Conservation (phyloP, 345 rosid species). For the Heritiera fomes region DNA sequence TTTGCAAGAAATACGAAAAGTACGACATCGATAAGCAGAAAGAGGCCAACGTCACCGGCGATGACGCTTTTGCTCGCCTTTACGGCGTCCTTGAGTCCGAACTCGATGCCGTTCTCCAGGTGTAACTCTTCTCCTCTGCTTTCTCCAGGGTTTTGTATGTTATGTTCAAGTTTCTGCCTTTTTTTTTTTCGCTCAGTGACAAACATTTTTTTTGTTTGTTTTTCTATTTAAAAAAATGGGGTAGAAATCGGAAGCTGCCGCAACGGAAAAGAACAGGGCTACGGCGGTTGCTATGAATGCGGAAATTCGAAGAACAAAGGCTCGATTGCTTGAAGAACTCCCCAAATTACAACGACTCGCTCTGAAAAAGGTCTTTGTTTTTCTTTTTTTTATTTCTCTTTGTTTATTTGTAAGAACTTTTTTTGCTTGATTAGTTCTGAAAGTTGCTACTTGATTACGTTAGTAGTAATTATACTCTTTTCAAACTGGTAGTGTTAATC, state of each 20-base stretch:
- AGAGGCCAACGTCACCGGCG: conserved; percentile 53
- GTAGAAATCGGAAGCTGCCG: conserved; percentile 61
- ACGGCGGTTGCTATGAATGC: conserved; percentile 64
- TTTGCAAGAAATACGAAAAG: conserved; percentile 65
- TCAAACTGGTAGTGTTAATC: not conserved
- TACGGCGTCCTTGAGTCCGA: conserved; percentile 53
- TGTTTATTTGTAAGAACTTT: not conserved
- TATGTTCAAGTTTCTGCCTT: not conserved
- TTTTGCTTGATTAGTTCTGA: not conserved
- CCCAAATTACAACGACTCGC: conserved; percentile 69
- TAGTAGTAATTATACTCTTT: no score
- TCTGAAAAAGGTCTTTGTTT: conserved; percentile 46
- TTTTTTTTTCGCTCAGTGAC: not conserved
- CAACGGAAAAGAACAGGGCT: conserved; percentile 57
- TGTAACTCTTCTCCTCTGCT: not conserved
- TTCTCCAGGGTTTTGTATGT: not conserved
- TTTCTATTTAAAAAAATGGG: not conserved
- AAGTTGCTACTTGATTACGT: not conserved
- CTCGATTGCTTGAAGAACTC: conserved; percentile 58
- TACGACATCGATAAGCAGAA: conserved; percentile 66
- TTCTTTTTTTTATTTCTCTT: no score
- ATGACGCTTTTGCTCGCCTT: conserved; percentile 64
- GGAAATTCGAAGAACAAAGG: conserved; percentile 67
- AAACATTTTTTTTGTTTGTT: not conserved
- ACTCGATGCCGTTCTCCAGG: conserved; percentile 47